A percentile compares a stretch with the other conserved stretches of the same genome.
These are phyloP conservation scores for Mycosphaerella sp. DNA, from an alignment of 2,329 filamentous ascomycete species.

Conservation along the genomic window DNA sequence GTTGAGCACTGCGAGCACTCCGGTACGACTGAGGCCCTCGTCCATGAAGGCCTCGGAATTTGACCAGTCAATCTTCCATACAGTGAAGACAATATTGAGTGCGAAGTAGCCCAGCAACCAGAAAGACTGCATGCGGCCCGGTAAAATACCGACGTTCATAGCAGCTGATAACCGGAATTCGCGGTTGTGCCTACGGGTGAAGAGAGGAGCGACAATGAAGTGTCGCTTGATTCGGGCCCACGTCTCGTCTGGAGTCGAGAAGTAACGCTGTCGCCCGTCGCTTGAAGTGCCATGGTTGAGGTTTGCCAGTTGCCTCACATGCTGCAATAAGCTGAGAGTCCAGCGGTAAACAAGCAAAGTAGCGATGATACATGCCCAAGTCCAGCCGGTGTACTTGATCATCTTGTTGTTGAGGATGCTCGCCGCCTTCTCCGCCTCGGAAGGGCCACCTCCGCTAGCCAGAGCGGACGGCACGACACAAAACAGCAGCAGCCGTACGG, in stretches of 20 bases:
- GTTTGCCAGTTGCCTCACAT: slow-evolving; percentile 67
- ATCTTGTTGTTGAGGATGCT: slow-evolving; percentile 28
- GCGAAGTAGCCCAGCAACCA: slow-evolving; percentile 44
- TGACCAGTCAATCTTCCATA: slow-evolving; percentile 51
- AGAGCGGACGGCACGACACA: slow-evolving; percentile 13
- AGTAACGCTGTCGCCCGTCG: slow-evolving; percentile 60
- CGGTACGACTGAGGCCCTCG: slow-evolving; percentile 61
- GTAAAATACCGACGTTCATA: slow-evolving; percentile 45
- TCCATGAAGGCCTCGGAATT: slow-evolving; percentile 63
- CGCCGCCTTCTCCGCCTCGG: slow-evolving; percentile 14
- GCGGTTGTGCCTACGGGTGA: slow-evolving; percentile 44
- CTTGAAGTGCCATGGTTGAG: slow-evolving; percentile 63
- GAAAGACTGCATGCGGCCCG: slow-evolving; percentile 44
- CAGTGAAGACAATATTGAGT: slow-evolving; percentile 43
- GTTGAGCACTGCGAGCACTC: slow-evolving; percentile 65
- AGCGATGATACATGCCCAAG: slow-evolving; percentile 58
- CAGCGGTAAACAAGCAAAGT: slow-evolving; percentile 63
- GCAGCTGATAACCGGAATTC: slow-evolving; percentile 47
- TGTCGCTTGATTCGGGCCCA: slow-evolving; percentile 43
- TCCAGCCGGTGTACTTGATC: slow-evolving; percentile 32
- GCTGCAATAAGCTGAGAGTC: slow-evolving; percentile 53
- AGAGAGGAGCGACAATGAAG: slow-evolving; percentile 43
- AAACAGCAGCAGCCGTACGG: slow-evolving; percentile 19
- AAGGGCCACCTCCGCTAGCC: slow-evolving; percentile 7
- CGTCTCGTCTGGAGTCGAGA: slow-evolving; percentile 54